Conservation (phyloP, 495 filamentous ascomycete genomes). For the Neurospora sp. region DNA sequence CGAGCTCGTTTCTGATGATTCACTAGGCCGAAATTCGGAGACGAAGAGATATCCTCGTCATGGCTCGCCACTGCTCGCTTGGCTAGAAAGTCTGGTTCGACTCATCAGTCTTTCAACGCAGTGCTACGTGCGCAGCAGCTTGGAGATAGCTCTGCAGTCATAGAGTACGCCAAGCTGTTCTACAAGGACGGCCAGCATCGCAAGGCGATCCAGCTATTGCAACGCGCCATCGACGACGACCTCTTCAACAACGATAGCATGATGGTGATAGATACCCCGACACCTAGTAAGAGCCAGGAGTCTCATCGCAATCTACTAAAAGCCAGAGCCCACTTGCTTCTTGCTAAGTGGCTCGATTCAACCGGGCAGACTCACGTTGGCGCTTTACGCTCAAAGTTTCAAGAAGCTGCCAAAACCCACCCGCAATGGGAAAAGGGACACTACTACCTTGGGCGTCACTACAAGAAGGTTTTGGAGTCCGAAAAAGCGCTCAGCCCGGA, state of each 20-base stretch:
- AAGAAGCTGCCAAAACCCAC: conserved; percentile 52
- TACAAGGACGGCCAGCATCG: conserved; percentile 92
- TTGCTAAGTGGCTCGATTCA: conserved; percentile 94
- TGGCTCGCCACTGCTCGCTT: conserved; percentile 84
- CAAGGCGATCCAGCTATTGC: conserved; percentile 84
- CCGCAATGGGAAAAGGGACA: conserved; percentile 88
- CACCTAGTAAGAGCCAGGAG: conserved; percentile 32
- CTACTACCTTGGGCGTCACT: conserved; percentile 94
- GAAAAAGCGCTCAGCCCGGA: conserved; percentile 66
- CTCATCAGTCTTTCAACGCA: conserved; percentile 81
- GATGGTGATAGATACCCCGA: conserved; percentile 33
- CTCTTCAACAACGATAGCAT: conserved; percentile 39
- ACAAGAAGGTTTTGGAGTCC: conserved; percentile 89
- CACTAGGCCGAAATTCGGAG: conserved; percentile 37
- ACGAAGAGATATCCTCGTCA: conserved; percentile 64
- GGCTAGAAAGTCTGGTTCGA: conserved; percentile 72
- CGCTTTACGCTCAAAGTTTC: conserved; percentile 68
- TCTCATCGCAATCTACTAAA: conserved; percentile 44
- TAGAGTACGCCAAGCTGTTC: conserved; percentile 86
- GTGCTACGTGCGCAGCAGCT: conserved; percentile 80
- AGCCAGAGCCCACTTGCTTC: conserved; percentile 64
- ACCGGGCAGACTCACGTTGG: conserved; percentile 81
- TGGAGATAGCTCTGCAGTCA: conserved; percentile 72
- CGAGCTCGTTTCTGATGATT: conserved; percentile 19
- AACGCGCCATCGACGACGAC: conserved; percentile 70